Base-by-base conservation (phyloP, 1,284 basidiomycete genomes). In the Microbotryum silenes-acaulis region DNA sequence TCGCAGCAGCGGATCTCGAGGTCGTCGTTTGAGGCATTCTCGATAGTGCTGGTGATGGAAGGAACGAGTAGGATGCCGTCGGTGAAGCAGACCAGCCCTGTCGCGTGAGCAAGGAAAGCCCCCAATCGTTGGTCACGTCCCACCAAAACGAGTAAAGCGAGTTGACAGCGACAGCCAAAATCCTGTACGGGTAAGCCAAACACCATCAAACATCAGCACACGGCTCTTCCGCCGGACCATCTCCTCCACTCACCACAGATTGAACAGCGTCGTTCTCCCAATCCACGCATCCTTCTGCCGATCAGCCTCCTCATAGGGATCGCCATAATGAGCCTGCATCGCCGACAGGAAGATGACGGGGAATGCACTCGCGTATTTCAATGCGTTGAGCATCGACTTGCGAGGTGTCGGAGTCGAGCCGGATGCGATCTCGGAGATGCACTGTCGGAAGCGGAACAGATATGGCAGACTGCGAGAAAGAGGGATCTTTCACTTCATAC, bases 111-210 rank as follows among this genome's bases (percentile, higher is more conserved):
- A 97, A 77, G 50, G 85, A 83, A 52, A 98, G 80, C 0, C 96
- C 96, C 94, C 94, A 99, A 75, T 99, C 96, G 74, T 97, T 91
- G 51, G 89, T 91, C 42, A 98, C 83, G 76, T 98, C 96, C 96
- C 96, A 99, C 89, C 91, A 99, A 76, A 96, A 97, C 7, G 91
- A 94, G 77, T 91, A 99, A 51, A 90, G 75, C 2, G 92, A 94
- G 76, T 98, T 98, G 70, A 96, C 75, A 18, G 83, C 80, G 29
- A 91, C 92, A 14, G 87, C 83, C 27, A 93, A 75, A 18, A 97
- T 75, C 96, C 91, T 92, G 59, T 56, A 60, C 10, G 20, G 55
- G 25, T 18, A 37, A 62, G 52, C 31, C 57, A 56, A 37, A 51
- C 54, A 56, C 9, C 33, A 46, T 45, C 56, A 37, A 16, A 66